Base-by-base conservation (phyloP, 148 eudicot genomes). In the Diospyros kaki region DNA sequence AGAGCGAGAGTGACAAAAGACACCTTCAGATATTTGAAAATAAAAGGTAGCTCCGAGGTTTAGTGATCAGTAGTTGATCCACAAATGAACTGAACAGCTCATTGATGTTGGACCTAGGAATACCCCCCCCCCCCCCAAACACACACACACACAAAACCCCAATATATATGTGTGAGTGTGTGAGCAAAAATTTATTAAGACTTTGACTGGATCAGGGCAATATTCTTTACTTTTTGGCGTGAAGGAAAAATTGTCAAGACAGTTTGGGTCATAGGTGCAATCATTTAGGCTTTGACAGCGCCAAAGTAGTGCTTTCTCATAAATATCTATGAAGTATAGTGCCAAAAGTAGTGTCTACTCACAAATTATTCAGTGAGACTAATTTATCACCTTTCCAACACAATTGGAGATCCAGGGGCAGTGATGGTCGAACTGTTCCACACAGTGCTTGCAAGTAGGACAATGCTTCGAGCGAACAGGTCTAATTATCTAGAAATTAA, bases 391-490 rank as follows among this genome's bases (percentile, higher is more conserved):
- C 99, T 96, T 96, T 72, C 98, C 99, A 72, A 96, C 87, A 85
- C 99, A 96, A 73, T 96, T 96, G 80, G 99, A 93, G 69, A 96
- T 91, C 99, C 99, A 96, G 71, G 99, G 99, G 79, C 99, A 96
- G 81, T 96, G 99, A 82, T 88, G 89, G 76, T 88, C 88, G 82
- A 86, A 84, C 66, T 87, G 87, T 73, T 84, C 89, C 44, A 89
- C 88, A 75, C 89, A 78, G 51, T 87, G 93, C 79, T 93, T 91
- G 80, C 99, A 96, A n/a, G 81, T 71, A 64, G 98, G 88, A 73
- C 99, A 96, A 79, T 96, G 99, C 83, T 96, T 96, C 12, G 89
- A 87, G 80, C 86, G 92, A 76, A 89, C 78, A 52, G 86, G 89
- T 82, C 96, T 84, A 63, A 86, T 85, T 66, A 92, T 87, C 96